Base-by-base conservation (phyloP, 2,329 filamentous ascomycete genomes). In the Samsoniella hepiali region DNA sequence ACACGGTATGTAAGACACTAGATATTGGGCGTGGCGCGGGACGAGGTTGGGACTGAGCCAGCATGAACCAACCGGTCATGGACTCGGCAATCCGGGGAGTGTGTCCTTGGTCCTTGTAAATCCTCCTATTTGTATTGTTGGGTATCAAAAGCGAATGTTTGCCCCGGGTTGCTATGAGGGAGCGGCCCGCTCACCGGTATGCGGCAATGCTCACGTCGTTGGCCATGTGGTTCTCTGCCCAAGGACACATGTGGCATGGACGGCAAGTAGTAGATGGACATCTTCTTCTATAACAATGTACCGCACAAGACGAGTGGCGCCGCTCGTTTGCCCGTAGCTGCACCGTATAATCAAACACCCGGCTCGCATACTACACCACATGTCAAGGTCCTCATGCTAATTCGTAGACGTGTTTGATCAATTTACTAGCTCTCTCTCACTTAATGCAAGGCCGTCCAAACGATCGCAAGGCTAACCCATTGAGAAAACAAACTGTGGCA, bases 1-100 rank as follows among this genome's bases (percentile, higher is more conserved):
- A 62, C 51, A 62, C 51, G 50, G 59, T n/a, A 62, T 36, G 58
- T 36, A 27, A 62, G 59, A 62, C 59, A 62, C 34, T 45, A 40
- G 22, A 29, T 15, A 40, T n/a, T 55, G 13, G 42, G 29, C 22
- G 17, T 17, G 22, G 9, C 5, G n/a, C 5, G n/a, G 42, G 34
- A 45, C 1, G 22, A 58, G 40, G 54, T 32, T 55, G 51, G 9
- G 32, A 32, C 11, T 27, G 29, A 10, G 15, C 17, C 17, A 22
- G 3, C 7, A 45, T 40, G 38, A 15, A 15, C 38, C 7, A 40
- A 40, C 10, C 22, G 22, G 22, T 22, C 22, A 22, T 22, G 22
- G 22, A 22, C 22, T 22, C 22, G 22, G 22, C 22, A 22, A 22
- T 22, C 22, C 22, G 22, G 22, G 22, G 22, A 22, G 22, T 22